Base-by-base conservation (phyloP, 306 rosid genomes). In the Cotoneaster glaucophyllus region DNA sequence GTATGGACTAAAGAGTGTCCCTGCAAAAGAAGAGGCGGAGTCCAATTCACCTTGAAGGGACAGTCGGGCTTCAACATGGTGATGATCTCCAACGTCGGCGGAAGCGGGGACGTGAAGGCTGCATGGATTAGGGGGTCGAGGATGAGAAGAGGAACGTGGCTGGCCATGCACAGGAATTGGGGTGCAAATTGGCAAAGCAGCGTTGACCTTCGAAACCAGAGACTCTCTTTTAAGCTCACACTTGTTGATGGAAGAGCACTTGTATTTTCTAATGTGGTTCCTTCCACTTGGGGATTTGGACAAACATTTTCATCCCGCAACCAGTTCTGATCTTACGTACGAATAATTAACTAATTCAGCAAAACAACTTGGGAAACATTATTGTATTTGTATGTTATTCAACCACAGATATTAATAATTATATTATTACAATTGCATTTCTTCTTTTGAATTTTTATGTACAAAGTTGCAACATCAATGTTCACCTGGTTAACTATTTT, bases 161-260 rank as follows among this genome's bases (percentile, higher is more conserved):
- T 72, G 70, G 67, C 87, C n/a, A 85, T 93, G 95, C 95, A 86
- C n/a, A 78, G 98, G 28, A 92, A 93, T 11, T 90, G 96, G 96
- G 98, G 96, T 0, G 98, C 93, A 2, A 90, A 90, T 71, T 93
- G 96, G 96, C 98, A 93, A 28, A 87, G 87, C 86, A 82, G 53
- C 52, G 32, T 79, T 28, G 96, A 93, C 76, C 81, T 90, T 28
- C 84, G 89, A 62, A 78, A 74, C 67, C 94, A 89, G 21, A 89
- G 63, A 39, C 87, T 93, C 37, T 93, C 98, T 0, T 93, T 93
- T 54, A 90, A 86, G 85, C 77, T 93, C 62, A 82, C 83, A 17
- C 64, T 90, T 74, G 85, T 69, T 28, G 93, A 90, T 82, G 93
- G 87, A 8, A 87, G 69, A 22, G 71, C 93, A 11, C 34, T 85